Evolutionary conservation across 1,284 basidiomycete species (phyloP).

Genomic region (Wallemia hederae): DNA sequence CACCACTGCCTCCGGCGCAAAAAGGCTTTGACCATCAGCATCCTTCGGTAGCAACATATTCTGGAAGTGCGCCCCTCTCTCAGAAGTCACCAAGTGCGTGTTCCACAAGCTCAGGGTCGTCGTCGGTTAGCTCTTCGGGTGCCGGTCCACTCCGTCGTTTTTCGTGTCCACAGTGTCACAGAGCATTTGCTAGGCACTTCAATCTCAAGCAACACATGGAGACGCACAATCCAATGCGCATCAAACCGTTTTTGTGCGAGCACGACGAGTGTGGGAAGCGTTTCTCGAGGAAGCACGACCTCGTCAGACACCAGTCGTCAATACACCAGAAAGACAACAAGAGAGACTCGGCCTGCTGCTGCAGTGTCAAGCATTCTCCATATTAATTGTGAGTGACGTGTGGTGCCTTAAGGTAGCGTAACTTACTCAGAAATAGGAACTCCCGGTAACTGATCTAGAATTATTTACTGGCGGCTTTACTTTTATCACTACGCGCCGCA

Average conservation of each 20-base stretch:
- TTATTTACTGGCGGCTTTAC: not conserved
- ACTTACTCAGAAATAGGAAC: not conserved
- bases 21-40: not conserved
- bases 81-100: not conserved
- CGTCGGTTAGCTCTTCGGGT: not conserved
- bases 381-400: not conserved
- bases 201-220: conserved; percentile 71
- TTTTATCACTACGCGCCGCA: not conserved
- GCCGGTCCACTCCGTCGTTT: not conserved
- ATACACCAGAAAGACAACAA: conserved; percentile 33
- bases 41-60: not conserved
- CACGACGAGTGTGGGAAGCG: conserved; percentile 50
- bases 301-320: conserved; percentile 52
- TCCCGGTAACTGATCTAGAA: not conserved
- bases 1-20: not conserved
- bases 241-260: conserved; percentile 55
- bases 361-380: not conserved
- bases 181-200: conserved; percentile 63
- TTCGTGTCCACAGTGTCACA: conserved; percentile 2
- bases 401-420: no score
- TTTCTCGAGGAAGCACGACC: conserved; percentile 65
- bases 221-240: conserved; percentile 57
- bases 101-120: not conserved
- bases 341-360: not conserved
- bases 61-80: not conserved